Evolutionary conservation across 2,329 filamentous ascomycete species (phyloP).

Genomic region (Aspergillus sp.): DNA sequence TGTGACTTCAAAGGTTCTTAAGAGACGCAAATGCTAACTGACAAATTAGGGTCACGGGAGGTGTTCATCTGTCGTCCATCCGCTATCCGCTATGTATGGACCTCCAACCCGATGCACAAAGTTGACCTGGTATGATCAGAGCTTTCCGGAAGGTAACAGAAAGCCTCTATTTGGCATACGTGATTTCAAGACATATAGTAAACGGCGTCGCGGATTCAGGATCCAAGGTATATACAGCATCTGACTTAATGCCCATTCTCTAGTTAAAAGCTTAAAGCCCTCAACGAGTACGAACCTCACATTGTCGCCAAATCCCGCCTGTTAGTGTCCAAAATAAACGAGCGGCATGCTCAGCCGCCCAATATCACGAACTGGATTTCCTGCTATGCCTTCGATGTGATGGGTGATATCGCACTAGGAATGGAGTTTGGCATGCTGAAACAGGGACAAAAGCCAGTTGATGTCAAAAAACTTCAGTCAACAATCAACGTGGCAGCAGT

Average conservation of each 20-base stretch:
- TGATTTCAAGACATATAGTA: slow-evolving; percentile 8
- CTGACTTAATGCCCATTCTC: too few species aligned
- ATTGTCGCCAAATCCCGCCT: too few species aligned
- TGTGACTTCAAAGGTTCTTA: not conserved
- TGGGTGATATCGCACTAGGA: too few species aligned
- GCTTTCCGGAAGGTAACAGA: slow-evolving; percentile 1
- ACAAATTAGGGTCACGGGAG: slow-evolving; percentile 5
- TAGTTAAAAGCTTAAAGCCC: not conserved
- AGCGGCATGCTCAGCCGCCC: too few species aligned
- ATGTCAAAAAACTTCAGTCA: too few species aligned
- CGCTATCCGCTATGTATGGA: slow-evolving; percentile 7
- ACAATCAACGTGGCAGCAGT: too few species aligned
- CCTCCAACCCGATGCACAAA: slow-evolving; percentile 8
- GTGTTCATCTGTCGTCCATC: slow-evolving; percentile 5
- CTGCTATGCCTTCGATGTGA: too few species aligned
- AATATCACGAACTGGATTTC: too few species aligned
- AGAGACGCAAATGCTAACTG: not conserved
- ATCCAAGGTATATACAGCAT: slow-evolving; percentile 4
- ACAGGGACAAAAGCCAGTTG: too few species aligned
- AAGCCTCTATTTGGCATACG: not conserved
- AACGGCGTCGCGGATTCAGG: slow-evolving; percentile 6
- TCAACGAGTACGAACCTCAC: not conserved
- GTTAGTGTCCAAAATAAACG: too few species aligned
- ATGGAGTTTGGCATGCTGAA: too few species aligned
- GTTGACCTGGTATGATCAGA: slow-evolving; percentile 10